A percentile compares a stretch with the other conserved stretches of the same genome.
Evolutionary conservation across 2,329 filamentous ascomycete species (phyloP).

Genomic region (Talaromyces sp.): DNA sequence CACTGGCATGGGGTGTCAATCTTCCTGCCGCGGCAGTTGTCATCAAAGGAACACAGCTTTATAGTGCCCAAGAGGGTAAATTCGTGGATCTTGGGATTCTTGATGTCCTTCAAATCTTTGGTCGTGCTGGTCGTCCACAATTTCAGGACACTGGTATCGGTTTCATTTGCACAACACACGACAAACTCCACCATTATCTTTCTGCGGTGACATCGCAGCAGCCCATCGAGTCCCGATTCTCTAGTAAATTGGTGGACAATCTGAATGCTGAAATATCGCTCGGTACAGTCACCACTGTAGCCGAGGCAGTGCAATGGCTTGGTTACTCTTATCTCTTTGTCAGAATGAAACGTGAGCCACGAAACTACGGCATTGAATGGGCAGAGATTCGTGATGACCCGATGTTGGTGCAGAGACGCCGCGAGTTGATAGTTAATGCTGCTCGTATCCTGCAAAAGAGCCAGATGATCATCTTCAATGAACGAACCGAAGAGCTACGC

Average conservation of each 20-base stretch:
- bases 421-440: constrained; percentile 82
- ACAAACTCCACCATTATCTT: constrained; percentile 86
- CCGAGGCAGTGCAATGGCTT: constrained; percentile 93
- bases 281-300: constrained; percentile 89
- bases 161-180: constrained; percentile 95
- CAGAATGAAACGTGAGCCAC: constrained; percentile 86
- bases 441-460: constrained; percentile 81
- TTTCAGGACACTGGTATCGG: constrained; percentile 97
- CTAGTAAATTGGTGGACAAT: constrained; percentile 89
- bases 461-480: constrained; percentile 99
- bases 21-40: constrained; percentile 92
- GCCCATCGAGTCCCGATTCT: constrained; percentile 96
- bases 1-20: constrained; percentile 97
- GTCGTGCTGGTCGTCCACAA: constrained; percentile 93
- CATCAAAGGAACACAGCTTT: constrained; percentile 96
- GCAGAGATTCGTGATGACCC: constrained; percentile 84
- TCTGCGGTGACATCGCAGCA: constrained; percentile 91
- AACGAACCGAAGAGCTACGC: constrained; percentile 83
- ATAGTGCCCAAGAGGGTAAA: constrained; percentile 93
- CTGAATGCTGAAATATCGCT: constrained; percentile 91
- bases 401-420: constrained; percentile 74
- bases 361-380: constrained; percentile 94
- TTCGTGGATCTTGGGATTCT: constrained; percentile 95
- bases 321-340: constrained; percentile 98
- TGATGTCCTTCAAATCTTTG: constrained; percentile 96